These are phyloP conservation scores for Metarhizium robertsii DNA, from an alignment of 2,329 filamentous ascomycete species.

Conservation along the genomic window DNA sequence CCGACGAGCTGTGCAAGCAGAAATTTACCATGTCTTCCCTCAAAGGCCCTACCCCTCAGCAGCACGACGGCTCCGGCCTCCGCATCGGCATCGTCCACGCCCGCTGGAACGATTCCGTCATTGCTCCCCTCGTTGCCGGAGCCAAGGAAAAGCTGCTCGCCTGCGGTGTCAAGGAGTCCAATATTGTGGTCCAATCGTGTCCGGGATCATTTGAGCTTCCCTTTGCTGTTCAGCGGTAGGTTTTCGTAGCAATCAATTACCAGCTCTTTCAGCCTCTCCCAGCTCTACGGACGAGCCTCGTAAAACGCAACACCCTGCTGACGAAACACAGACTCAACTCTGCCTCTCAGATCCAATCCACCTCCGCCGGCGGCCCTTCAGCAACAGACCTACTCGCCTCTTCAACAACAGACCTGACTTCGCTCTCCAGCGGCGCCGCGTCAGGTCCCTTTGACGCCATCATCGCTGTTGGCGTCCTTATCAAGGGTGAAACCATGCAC, in stretches of 20 bases:
- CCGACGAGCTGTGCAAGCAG: not conserved
- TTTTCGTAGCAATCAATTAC: slow-evolving; percentile 13
- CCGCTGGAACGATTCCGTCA: slow-evolving; percentile 86
- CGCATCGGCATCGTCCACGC: slow-evolving; percentile 94
- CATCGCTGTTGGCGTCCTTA: slow-evolving; percentile 89
- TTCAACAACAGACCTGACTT: slow-evolving; percentile 57
- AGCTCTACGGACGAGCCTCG: not conserved
- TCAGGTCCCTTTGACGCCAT: slow-evolving; percentile 78
- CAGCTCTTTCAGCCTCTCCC: not conserved
- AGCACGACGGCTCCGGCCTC: slow-evolving; percentile 60
- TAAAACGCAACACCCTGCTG: slow-evolving; percentile 3
- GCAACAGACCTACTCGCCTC: slow-evolving; percentile 70
- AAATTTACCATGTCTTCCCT: slow-evolving; percentile 22
- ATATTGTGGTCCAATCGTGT: slow-evolving; percentile 83
- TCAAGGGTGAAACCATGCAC: slow-evolving; percentile 99
- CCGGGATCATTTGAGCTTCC: slow-evolving; percentile 94
- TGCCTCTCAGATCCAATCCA: slow-evolving; percentile 76
- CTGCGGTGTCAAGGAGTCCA: slow-evolving; percentile 75
- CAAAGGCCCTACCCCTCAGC: slow-evolving; percentile 48
- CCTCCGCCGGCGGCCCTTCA: slow-evolving; percentile 50
- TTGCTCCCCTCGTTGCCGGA: slow-evolving; percentile 74
- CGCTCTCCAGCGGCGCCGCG: slow-evolving; percentile 29
- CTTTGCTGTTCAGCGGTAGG: slow-evolving; percentile 73
- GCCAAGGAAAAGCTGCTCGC: slow-evolving; percentile 67
- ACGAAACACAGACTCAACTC: slow-evolving; percentile 57